A percentile compares a stretch with the other conserved stretches of the same genome.
Evolutionary conservation across 1,139 yeast species (phyloP).

Genomic region (Taphrina confusa): DNA sequence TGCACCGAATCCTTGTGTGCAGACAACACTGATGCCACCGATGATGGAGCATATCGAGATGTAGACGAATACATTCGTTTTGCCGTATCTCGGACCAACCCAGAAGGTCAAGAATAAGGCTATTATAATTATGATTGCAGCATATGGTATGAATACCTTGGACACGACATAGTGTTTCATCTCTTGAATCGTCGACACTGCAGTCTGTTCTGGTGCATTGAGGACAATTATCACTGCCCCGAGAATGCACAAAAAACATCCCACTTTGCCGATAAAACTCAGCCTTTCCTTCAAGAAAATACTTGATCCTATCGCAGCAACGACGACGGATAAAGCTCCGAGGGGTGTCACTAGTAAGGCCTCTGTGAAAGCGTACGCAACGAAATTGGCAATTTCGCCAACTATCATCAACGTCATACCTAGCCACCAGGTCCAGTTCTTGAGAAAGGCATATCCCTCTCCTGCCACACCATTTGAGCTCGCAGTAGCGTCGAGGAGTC

Average conservation of each 20-base stretch:
- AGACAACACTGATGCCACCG: conserved; percentile 39
- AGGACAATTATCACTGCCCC: conserved; percentile 37
- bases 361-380: conserved; percentile 39
- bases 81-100: conserved; percentile 38
- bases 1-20: conserved; percentile 39
- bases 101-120: conserved; percentile 35
- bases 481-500: conserved; percentile 32
- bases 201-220: conserved; percentile 38
- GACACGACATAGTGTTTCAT: conserved; percentile 34
- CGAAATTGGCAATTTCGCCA: conserved; percentile 38
- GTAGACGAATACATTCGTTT: conserved; percentile 36
- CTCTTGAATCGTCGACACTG: conserved; percentile 36
- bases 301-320: conserved; percentile 37
- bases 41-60: conserved; percentile 38
- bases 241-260: conserved; percentile 38
- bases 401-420: conserved; percentile 38
- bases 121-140: conserved; percentile 22
- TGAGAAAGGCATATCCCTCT: conserved; percentile 38
- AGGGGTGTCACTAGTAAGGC: conserved; percentile 39
- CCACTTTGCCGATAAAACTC: conserved; percentile 38
- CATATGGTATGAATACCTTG: conserved; percentile 34
- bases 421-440: conserved; percentile 39
- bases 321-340: conserved; percentile 39
- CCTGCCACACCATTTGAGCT: conserved; percentile 36
- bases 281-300: conserved; percentile 38